A percentile compares a stretch with the other conserved stretches of the same genome.
phyloP scores from a whole-genome alignment of 1,284 basidiomycete species.

The Trichosporon ovoides region DNA sequence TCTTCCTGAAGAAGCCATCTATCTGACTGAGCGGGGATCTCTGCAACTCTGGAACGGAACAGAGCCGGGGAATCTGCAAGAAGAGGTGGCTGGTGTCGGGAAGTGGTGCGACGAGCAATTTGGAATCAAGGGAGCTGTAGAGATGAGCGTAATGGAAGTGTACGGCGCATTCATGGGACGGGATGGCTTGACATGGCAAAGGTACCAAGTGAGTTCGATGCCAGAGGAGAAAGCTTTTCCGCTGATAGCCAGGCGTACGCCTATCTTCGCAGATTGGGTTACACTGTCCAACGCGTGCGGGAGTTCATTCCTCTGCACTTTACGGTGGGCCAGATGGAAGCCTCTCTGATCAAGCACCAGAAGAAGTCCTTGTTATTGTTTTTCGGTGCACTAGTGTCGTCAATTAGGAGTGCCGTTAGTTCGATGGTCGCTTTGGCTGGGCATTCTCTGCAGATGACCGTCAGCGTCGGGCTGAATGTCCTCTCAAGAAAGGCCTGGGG shows the following conservation, averaged over 20 bases:
- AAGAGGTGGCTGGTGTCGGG: slow-evolving; percentile 22
- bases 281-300: slow-evolving; percentile 65
- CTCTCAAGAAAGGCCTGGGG: no score
- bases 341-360: no score
- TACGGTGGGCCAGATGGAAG: not conserved
- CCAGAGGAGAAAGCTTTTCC: not conserved
- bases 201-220: slow-evolving; percentile 65
- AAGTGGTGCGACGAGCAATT: slow-evolving; percentile 52
- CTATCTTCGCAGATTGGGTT: slow-evolving; percentile 85
- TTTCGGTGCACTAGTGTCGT: not conserved
- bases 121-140: slow-evolving; percentile 76
- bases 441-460: no score
- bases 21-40: slow-evolving; percentile 81
- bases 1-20: slow-evolving; percentile 88
- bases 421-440: no score
- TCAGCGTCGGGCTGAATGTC: no score
- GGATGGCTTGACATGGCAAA: slow-evolving; percentile 71
- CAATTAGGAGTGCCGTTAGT: slow-evolving; percentile 8
- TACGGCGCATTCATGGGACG: slow-evolving; percentile 75
- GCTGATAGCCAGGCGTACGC: slow-evolving; percentile 66
- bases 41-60: slow-evolving; percentile 68
- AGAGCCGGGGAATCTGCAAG: slow-evolving; percentile 21
- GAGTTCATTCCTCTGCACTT: slow-evolving; percentile 42
- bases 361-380: not conserved
- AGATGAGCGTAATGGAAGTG: slow-evolving; percentile 89